phyloP scores from a whole-genome alignment of 176 grass and related monocot species.

The Eragrostis curvula region DNA sequence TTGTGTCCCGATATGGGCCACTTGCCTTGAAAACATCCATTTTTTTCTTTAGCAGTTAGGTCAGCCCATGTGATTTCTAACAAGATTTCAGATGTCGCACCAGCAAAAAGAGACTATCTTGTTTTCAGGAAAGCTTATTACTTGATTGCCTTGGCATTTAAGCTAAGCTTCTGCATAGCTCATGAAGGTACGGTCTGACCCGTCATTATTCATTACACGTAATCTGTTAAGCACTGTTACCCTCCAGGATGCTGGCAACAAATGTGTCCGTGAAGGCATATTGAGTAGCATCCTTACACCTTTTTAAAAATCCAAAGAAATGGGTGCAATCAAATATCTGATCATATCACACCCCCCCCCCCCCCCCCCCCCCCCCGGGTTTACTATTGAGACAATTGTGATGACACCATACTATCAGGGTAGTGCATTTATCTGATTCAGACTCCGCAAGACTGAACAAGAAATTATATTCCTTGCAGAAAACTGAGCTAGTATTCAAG shows the following conservation, averaged over 20 bases:
- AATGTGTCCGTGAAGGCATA: not conserved
- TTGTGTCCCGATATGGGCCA: not conserved
- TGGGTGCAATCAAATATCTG: not conserved
- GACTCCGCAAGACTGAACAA: too few relatives aligned
- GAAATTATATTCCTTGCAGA: too few relatives aligned
- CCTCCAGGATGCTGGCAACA: not conserved
- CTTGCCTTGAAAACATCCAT: not conserved
- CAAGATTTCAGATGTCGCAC: not conserved
- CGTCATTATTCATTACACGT: not conserved
- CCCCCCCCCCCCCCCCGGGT: too few relatives aligned
- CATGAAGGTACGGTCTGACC: not conserved
- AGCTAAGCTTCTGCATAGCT: not conserved
- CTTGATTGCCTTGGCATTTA: constrained; percentile 19
- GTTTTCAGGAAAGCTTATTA: not conserved
- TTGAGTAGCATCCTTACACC: not conserved
- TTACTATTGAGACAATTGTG: too few relatives aligned
- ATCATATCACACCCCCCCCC: too few relatives aligned
- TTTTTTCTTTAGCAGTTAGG: not conserved
- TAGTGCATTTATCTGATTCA: too few relatives aligned
- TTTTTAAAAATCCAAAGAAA: not conserved
- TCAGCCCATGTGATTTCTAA: constrained; percentile 6
- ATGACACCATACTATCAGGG: too few relatives aligned
- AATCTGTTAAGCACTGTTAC: not conserved
- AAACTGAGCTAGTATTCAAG: too few relatives aligned
- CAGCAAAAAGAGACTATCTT: not conserved